These are phyloP conservation scores for Macrocybe gigantea DNA, from an alignment of 768 basidiomycete genomes.

Conservation along the genomic window DNA sequence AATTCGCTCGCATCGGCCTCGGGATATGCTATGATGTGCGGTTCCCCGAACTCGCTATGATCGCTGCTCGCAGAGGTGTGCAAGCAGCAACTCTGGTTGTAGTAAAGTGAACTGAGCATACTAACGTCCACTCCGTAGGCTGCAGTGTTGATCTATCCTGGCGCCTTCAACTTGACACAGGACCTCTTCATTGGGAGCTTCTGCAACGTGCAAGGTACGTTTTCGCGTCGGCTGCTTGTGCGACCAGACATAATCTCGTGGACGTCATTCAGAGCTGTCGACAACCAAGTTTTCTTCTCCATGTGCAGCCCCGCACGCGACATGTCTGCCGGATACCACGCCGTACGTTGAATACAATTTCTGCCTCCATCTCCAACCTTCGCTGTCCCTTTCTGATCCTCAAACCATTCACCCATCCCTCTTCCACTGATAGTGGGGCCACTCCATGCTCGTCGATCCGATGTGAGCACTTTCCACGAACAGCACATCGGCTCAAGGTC, in stretches of 20 bases:
- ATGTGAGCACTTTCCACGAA: constrained; percentile 43
- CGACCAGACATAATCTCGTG: background rate
- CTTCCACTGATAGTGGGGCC: constrained; percentile 61
- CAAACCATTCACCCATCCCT: no score
- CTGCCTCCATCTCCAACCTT: background rate
- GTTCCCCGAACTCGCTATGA: constrained; percentile 92
- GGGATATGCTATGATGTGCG: constrained; percentile 97
- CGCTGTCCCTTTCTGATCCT: no score
- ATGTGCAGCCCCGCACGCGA: constrained; percentile 97
- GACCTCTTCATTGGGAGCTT: constrained; percentile 94
- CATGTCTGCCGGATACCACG: constrained; percentile 77
- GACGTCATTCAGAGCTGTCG: constrained; percentile 65
- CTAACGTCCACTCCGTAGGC: constrained; percentile 34
- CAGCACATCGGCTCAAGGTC: background rate
- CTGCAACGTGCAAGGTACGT: constrained; percentile 78
- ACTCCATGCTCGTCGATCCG: constrained; percentile 88
- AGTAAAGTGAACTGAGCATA: background rate
- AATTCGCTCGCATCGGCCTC: constrained; percentile 95
- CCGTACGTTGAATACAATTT: constrained; percentile 42
- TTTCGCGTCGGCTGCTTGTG: background rate
- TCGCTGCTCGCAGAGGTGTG: constrained; percentile 79
- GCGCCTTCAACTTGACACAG: constrained; percentile 96
- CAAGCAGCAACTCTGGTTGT: background rate
- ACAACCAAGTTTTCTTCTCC: constrained; percentile 93
- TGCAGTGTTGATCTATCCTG: constrained; percentile 85